A percentile compares a stretch with the other conserved stretches of the same genome.
Evolutionary conservation across 2,329 filamentous ascomycete species (phyloP).

Genomic region (Eutypa lata): DNA sequence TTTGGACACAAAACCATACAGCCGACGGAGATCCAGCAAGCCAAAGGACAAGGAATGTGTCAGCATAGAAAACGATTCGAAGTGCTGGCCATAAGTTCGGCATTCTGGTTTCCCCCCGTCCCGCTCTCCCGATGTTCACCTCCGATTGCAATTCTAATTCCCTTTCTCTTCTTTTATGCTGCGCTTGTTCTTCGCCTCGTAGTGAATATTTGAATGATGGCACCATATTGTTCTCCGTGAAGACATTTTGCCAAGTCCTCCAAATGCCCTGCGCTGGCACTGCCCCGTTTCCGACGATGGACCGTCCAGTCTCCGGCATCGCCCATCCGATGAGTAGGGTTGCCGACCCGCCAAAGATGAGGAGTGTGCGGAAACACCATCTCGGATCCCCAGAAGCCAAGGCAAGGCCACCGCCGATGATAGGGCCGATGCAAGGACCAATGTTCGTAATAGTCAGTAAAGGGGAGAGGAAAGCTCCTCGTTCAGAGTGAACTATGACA

Average conservation of each 20-base stretch:
- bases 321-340: constrained; percentile 5
- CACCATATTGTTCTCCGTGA: not conserved
- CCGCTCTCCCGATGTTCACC: constrained; percentile 4
- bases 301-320: constrained; percentile 9
- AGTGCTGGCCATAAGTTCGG: constrained; percentile 8
- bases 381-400: constrained; percentile 1
- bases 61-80: constrained; percentile 10
- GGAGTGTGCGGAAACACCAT: constrained; percentile 8
- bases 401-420: constrained; percentile 9
- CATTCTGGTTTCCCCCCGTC: constrained; percentile 1
- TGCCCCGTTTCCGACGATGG: constrained; percentile 11
- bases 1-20: constrained; percentile 7
- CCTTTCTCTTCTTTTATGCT: no score
- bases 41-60: constrained; percentile 10
- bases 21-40: constrained; percentile 5
- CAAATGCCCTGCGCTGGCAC: constrained; percentile 7
- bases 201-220: not conserved
- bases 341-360: constrained; percentile 4
- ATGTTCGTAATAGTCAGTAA: constrained; percentile 7
- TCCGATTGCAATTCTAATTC: not conserved
- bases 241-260: constrained; percentile 7
- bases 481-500: constrained; percentile 1
- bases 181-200: no score
- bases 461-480: constrained; percentile 8
- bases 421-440: constrained; percentile 6